These are phyloP conservation scores for Cladorrhinum samala DNA, from an alignment of 495 filamentous ascomycete genomes.

Conservation along the genomic window DNA sequence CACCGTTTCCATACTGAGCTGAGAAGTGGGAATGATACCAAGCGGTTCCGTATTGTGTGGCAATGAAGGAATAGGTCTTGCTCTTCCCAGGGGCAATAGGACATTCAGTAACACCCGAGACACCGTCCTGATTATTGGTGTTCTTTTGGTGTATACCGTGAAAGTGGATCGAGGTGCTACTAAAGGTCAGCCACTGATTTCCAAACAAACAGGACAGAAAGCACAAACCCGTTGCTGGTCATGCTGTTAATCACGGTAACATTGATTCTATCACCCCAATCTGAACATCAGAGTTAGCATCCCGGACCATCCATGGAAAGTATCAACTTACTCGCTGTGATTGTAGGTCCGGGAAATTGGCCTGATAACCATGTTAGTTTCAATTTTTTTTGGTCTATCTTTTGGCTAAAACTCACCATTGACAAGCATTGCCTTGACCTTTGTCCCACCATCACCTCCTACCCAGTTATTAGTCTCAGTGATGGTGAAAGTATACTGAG, in stretches of 20 bases:
- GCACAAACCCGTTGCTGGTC: constrained; percentile 28
- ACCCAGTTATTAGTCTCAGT: constrained; percentile 29
- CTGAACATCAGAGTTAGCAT: constrained; percentile 18
- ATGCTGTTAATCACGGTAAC: constrained; percentile 51
- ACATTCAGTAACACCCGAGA: constrained; percentile 45
- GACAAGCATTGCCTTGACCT: constrained; percentile 37
- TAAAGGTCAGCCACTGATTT: background rate
- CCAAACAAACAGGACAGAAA: background rate
- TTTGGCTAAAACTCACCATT: constrained; percentile 29
- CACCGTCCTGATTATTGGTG: constrained; percentile 35
- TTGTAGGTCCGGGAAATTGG: constrained; percentile 43
- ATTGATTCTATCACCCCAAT: constrained; percentile 56
- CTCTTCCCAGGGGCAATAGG: constrained; percentile 39
- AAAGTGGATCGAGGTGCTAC: constrained; percentile 45
- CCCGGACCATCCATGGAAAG: background rate
- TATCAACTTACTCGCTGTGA: constrained; percentile 32
- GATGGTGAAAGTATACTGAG: constrained; percentile 36
- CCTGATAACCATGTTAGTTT: constrained; percentile 6
- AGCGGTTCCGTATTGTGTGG: constrained; percentile 44
- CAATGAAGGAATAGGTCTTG: constrained; percentile 43
- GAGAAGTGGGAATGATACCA: constrained; percentile 52
- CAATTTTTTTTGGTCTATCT: constrained; percentile 12
- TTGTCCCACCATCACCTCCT: constrained; percentile 41
- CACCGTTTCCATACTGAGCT: constrained; percentile 47
- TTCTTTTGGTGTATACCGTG: constrained; percentile 45